Evolutionary conservation across 2,329 filamentous ascomycete genomes (phyloP), one percentile per base, ranked within the genome.

Genomic region (Phialocephala sp.): DNA sequence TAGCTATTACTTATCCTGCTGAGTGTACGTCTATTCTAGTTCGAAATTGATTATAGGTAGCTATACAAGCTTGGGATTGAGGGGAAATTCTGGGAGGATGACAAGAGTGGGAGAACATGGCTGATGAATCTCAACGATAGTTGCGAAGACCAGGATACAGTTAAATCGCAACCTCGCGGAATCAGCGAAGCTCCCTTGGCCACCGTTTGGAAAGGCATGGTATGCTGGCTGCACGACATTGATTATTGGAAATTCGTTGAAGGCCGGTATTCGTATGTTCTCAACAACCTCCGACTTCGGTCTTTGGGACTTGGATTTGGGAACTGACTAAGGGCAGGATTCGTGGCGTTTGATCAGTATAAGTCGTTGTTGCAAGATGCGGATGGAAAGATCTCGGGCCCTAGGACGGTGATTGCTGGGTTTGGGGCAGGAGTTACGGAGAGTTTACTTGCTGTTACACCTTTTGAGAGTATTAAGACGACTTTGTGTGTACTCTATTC

Each of bases 381-480:
- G 58, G 85, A 95, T 70, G 95, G 95, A 72, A 94, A 94, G 71
- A 91, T 98, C 50, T 93, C 91, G 4, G 94, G 95, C 0, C 94
- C 94, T 15, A 87, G 90, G 70, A 98, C 94, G 1, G 95, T 98
- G 1, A 86, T 97, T 65, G 94, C 94, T 47, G 95, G 95, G 2
- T 97, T 99, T 76, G 92, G 94, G 66, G 95, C 95, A 9, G 95
- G 95, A 64, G 91, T 97, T 60, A 98, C 94, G 2, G 95, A 99
- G 81, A 96, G 92, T 3, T 81, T 97, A 60, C 81, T 99, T 2
- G 95, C 95, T 12, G 95, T 99, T 39, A 99, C 95, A 39, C 95
- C 95, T 0, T 97, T 96, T 66, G 95, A 99, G 81, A 96, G 92
- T 75, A 97, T 99, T 80, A 99, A 99, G 84, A 99, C 95, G 59